phyloP scores from a whole-genome alignment of 257 asterid species.

The Craterostigma plantagineum region DNA sequence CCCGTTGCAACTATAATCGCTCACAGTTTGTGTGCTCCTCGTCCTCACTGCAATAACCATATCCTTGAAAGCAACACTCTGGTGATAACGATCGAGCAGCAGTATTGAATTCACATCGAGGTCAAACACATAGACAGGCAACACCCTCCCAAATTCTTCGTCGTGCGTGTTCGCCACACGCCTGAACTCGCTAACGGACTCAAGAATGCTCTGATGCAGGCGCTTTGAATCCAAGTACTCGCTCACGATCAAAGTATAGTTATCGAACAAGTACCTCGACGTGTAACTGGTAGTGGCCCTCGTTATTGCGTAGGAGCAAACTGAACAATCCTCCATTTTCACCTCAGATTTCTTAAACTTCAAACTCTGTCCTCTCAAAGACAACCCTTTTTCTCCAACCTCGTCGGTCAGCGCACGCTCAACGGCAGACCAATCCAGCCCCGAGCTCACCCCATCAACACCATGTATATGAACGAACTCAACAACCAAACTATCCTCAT shows the following conservation, averaged over 20 bases:
- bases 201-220: slow-evolving; percentile 61
- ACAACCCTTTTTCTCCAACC: slow-evolving; percentile 36
- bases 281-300: slow-evolving; percentile 84
- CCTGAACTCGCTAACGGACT: slow-evolving; percentile 54
- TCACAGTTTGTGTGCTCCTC: slow-evolving; percentile 72
- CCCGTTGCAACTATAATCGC: slow-evolving; percentile 77
- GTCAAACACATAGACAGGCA: slow-evolving; percentile 76
- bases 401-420: slow-evolving; percentile 57
- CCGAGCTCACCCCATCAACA: slow-evolving; percentile 18
- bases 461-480: slow-evolving; percentile 56
- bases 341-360: slow-evolving; percentile 59
- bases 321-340: slow-evolving; percentile 46
- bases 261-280: slow-evolving; percentile 86
- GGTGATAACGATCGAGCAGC: slow-evolving; percentile 88
- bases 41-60: slow-evolving; percentile 91
- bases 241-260: slow-evolving; percentile 82
- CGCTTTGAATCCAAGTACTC: slow-evolving; percentile 85
- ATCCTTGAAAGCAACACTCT: slow-evolving; percentile 77
- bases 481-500: slow-evolving; percentile 44
- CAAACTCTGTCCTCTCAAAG: slow-evolving; percentile 58
- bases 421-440: slow-evolving; percentile 56
- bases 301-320: slow-evolving; percentile 65
- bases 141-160: slow-evolving; percentile 62
- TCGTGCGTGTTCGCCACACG: slow-evolving; percentile 46
- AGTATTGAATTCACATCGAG: slow-evolving; percentile 40